A percentile compares a stretch with the other conserved stretches of the same genome.
These are phyloP conservation scores for Truncatella angustata DNA, from an alignment of 2,329 filamentous ascomycete genomes.

Conservation along the genomic window DNA sequence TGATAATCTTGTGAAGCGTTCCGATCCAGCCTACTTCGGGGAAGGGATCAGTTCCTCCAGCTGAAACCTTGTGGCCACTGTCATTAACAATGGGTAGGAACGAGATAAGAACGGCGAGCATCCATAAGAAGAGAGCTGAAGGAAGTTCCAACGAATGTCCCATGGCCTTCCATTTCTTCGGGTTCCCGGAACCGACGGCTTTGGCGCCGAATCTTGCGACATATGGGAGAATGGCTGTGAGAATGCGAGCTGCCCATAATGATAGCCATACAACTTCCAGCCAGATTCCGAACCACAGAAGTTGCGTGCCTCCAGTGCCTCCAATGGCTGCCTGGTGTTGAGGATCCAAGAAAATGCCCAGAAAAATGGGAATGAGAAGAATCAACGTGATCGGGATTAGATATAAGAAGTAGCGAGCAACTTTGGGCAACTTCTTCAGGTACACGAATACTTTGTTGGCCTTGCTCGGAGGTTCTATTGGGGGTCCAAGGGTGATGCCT, in stretches of 20 bases:
- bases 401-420: conserved; percentile 72
- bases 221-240: conserved; percentile 49
- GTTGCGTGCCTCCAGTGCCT: conserved; percentile 68
- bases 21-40: conserved; percentile 66
- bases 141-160: conserved; percentile 83
- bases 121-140: conserved; percentile 87
- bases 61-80: conserved; percentile 38
- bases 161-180: conserved; percentile 91
- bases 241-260: conserved; percentile 71
- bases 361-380: conserved; percentile 65
- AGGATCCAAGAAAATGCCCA: conserved; percentile 58
- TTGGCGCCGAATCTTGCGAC: conserved; percentile 57
- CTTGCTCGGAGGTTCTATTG: conserved; percentile 56
- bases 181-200: conserved; percentile 76
- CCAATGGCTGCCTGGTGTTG: conserved; percentile 49
- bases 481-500: conserved; percentile 12
- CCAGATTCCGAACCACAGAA: conserved; percentile 95
- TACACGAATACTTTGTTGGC: conserved; percentile 62
- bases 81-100: conserved; percentile 78
- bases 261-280: conserved; percentile 90
- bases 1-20: conserved; percentile 80
- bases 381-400: conserved; percentile 64
- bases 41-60: conserved; percentile 42
- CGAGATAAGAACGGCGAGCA: conserved; percentile 80
- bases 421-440: conserved; percentile 50